phyloP scores from a whole-genome alignment of 345 rosid species.

The Gossypium mustelinum region DNA sequence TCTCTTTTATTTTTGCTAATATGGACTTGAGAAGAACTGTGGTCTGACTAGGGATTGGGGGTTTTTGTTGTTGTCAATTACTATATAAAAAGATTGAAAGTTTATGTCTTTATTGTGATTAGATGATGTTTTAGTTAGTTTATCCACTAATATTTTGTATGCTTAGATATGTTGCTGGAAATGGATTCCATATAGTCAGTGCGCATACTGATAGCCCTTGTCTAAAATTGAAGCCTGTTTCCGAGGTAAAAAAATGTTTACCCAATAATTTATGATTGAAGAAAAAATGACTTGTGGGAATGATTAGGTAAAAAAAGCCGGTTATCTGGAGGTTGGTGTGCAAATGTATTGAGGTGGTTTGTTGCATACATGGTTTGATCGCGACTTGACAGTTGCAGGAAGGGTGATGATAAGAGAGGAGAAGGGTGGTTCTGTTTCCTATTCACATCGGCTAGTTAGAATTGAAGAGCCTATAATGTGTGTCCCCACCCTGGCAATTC shows the following conservation, averaged over 20 bases:
- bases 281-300: constrained; percentile 14
- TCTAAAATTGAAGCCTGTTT: constrained; percentile 82
- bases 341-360: constrained; percentile 92
- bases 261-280: background rate
- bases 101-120: background rate
- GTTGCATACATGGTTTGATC: constrained; percentile 99
- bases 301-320: constrained; percentile 68
- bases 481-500: constrained; percentile 89
- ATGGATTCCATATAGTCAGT: constrained; percentile 79
- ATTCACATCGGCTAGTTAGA: constrained; percentile 69
- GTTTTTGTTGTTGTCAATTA: background rate
- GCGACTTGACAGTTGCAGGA: constrained; percentile 92
- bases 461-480: constrained; percentile 87
- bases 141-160: constrained; percentile 7
- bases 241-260: constrained; percentile 48
- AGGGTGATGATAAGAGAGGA: constrained; percentile 65
- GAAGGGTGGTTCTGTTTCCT: constrained; percentile 51
- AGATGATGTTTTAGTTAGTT: background rate
- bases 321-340: constrained; percentile 84
- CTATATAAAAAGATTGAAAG: background rate
- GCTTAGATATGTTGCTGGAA: constrained; percentile 80
- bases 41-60: background rate
- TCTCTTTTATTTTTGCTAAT: background rate
- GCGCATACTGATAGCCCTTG: constrained; percentile 99
- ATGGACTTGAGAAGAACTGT: background rate